Base-by-base conservation (phyloP, 345 rosid genomes). In the Salix koriyanagi region DNA sequence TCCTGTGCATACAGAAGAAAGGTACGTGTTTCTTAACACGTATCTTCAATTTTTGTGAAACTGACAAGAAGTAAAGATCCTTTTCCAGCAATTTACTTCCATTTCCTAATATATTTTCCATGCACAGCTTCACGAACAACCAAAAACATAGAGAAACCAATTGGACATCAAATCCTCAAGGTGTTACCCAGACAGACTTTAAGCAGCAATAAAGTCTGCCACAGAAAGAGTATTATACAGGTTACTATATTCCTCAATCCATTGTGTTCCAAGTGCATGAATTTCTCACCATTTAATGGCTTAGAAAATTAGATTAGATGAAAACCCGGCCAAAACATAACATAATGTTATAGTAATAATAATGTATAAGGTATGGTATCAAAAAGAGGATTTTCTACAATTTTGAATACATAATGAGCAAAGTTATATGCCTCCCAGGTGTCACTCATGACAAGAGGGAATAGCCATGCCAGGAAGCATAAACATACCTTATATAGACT, bases 401-500 rank as follows among this genome's bases (percentile, higher is more conserved):
- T 46, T 46, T 46, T 46, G 16, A 46, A 13, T 13, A 10, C 4
- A 3, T 2, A 6, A 3, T 58, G 23, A 26, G 5, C 16, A 14
- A 12, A 15, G 52, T 46, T 46, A 12, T 46, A 46, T 46, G 1
- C 52, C 14, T 46, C 64, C 28, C 15, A 58, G 28, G 62, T n/a
- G 7, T 69, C 60, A 28, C 48, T 46, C 13, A 4, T 26, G 19
- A 37, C 8, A 16, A 34, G 14, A 30, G 39, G 34, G 44, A 30
- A 4, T 9, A 4, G 28, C n/a, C 32, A 69, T 4, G 32, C 36
- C 7, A 23, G 34, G 21, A 37, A 69, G 32, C 26, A 25, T 52
- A 54, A 72, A 54, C 71, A 75, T 85, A 94, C 98, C 94, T 93
- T 95, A 77, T 95, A 93, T 71, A 93, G 88, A 84, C 85, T 93